Conservation (phyloP, 345 rosid genomes). For the Erodium maritimum region DNA sequence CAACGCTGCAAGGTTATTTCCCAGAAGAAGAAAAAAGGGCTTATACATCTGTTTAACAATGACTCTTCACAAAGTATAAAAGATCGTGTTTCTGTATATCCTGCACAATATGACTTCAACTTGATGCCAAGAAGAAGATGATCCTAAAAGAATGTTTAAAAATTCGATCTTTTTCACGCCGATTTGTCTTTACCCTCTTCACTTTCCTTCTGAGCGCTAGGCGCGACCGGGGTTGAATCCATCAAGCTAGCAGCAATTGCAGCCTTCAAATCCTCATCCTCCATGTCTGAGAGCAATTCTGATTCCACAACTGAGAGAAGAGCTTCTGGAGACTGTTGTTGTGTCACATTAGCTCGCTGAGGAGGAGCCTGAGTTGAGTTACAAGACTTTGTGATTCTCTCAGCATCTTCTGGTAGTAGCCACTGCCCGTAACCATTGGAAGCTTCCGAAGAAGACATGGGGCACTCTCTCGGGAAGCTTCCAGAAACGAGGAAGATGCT, state of each 20-base stretch:
- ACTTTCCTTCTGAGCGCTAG: constrained; percentile 17
- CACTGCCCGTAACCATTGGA: constrained; percentile 77
- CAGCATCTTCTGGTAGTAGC: constrained; percentile 83
- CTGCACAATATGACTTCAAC: not conserved
- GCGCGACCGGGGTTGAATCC: constrained; percentile 43
- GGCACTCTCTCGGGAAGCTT: constrained; percentile 73
- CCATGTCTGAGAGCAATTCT: constrained; percentile 36
- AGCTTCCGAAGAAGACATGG: constrained; percentile 58
- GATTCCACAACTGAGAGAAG: constrained; percentile 17
- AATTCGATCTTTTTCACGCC: constrained; percentile 13
- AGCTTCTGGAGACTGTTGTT: constrained; percentile 22
- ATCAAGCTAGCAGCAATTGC: constrained; percentile 87
- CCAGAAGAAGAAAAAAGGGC: not conserved
- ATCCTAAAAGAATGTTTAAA: too few relatives aligned
- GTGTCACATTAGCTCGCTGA: too few relatives aligned
- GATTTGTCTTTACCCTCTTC: constrained; percentile 17
- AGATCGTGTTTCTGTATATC: not conserved
- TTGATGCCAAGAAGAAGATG: not conserved
- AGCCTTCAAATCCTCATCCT: constrained; percentile 75
- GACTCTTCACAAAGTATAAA: not conserved
- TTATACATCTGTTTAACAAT: not conserved
- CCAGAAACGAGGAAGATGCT: constrained; percentile 87
- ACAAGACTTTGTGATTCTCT: constrained; percentile 55
- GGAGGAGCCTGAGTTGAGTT: constrained; percentile 26
- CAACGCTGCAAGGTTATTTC: not conserved